Conservation (phyloP, 1,139 yeast genomes). For the Saccharomyces hybrid region DNA sequence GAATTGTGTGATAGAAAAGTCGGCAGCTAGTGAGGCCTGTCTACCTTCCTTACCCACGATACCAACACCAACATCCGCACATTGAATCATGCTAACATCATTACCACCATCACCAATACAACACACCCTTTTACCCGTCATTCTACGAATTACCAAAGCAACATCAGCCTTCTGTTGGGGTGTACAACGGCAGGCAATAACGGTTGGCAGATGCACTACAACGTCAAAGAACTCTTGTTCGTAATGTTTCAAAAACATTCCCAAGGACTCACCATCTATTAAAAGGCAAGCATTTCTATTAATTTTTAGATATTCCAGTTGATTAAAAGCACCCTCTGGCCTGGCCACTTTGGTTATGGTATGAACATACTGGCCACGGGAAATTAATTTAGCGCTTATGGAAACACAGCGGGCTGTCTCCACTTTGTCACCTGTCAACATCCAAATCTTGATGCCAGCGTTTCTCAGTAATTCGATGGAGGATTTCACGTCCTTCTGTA, state of each 20-base stretch:
- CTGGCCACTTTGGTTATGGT: conserved; percentile 61
- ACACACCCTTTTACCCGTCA: conserved; percentile 85
- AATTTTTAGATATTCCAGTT: conserved; percentile 60
- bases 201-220: conserved; percentile 78
- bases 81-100: conserved; percentile 97
- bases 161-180: conserved; percentile 99
- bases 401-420: conserved; percentile 98
- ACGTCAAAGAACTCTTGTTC: conserved; percentile 66
- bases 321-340: conserved; percentile 60
- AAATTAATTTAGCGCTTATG: conserved; percentile 82
- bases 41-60: conserved; percentile 98
- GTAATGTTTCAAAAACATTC: conserved; percentile 54
- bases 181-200: conserved; percentile 94
- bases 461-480: conserved; percentile 87
- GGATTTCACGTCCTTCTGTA: conserved; percentile 84
- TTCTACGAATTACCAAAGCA: conserved; percentile 65
- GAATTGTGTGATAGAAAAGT: conserved; percentile 88
- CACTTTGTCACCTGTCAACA: conserved; percentile 98
- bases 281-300: conserved; percentile 71
- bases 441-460: conserved; percentile 97
- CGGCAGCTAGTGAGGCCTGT: conserved; percentile 96
- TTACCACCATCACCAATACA: conserved; percentile 99
- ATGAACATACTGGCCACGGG: conserved; percentile 91
- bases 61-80: conserved; percentile 98
- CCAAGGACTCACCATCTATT: conserved; percentile 90